Conservation (phyloP, 2,329 filamentous ascomycete species). For the Monosporascus sp. region DNA sequence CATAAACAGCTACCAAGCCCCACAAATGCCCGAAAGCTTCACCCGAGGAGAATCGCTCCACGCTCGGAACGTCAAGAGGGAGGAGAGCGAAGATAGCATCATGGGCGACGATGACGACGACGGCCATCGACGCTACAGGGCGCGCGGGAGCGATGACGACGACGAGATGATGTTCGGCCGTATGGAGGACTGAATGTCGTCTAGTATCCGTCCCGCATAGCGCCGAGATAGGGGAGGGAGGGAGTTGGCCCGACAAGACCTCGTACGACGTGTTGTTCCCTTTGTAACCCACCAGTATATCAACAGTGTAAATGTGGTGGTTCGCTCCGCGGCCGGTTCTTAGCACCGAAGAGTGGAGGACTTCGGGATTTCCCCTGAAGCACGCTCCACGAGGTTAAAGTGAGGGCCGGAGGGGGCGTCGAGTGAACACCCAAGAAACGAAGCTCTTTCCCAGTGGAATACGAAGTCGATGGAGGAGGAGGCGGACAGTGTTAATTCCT, state of each 20-base stretch:
- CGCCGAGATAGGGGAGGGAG: not conserved
- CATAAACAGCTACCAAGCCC: constrained; percentile 56
- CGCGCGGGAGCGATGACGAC: constrained; percentile 71
- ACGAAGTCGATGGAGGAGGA: constrained; percentile 23
- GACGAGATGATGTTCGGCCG: constrained; percentile 93
- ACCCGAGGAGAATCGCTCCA: constrained; percentile 51
- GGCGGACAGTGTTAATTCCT: constrained; percentile 17
- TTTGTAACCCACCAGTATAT: constrained; percentile 46
- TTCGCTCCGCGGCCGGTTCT: constrained; percentile 59
- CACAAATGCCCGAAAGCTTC: constrained; percentile 57
- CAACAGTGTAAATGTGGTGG: constrained; percentile 43
- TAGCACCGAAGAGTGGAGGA: constrained; percentile 64
- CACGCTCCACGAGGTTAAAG: constrained; percentile 66
- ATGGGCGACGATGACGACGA: constrained; percentile 62
- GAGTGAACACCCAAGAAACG: constrained; percentile 48
- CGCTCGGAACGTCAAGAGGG: constrained; percentile 61
- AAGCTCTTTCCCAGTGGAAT: constrained; percentile 2
- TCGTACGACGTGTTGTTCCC: constrained; percentile 34
- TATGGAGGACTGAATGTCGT: constrained; percentile 73
- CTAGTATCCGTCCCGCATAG: not conserved
- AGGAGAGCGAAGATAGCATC: constrained; percentile 57
- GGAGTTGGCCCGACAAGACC: constrained; percentile 9
- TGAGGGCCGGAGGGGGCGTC: constrained; percentile 58
- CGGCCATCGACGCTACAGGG: constrained; percentile 42
- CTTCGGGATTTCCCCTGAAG: constrained; percentile 17